phyloP scores from a whole-genome alignment of 2,329 filamentous ascomycete species.

The Penicillium sp. region DNA sequence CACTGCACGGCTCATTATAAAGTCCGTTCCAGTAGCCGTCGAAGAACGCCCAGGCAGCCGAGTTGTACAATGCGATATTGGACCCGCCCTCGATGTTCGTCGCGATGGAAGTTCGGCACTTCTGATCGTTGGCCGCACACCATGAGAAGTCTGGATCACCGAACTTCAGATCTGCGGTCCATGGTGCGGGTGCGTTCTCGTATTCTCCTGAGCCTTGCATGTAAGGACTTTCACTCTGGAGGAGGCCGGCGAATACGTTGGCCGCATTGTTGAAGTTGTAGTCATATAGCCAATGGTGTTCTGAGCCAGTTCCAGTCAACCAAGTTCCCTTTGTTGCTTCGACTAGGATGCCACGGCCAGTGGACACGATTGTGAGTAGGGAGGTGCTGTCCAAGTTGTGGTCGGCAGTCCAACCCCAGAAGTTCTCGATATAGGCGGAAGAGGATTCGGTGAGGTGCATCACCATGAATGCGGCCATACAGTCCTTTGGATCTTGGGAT shows the following conservation, averaged over 20 bases:
- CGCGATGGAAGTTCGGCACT: slow-evolving; percentile 31
- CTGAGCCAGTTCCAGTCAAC: slow-evolving; percentile 48
- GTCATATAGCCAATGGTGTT: slow-evolving; percentile 51
- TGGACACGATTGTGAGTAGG: slow-evolving; percentile 32
- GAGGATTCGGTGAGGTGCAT: slow-evolving; percentile 52
- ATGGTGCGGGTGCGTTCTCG: slow-evolving; percentile 30
- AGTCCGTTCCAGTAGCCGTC: slow-evolving; percentile 28
- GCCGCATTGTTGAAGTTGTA: slow-evolving; percentile 47
- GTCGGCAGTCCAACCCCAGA: slow-evolving; percentile 52
- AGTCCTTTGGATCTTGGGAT: slow-evolving; percentile 36
- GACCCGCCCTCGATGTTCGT: slow-evolving; percentile 33
- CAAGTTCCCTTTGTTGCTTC: slow-evolving; percentile 45
- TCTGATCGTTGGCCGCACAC: slow-evolving; percentile 27
- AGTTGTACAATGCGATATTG: slow-evolving; percentile 32
- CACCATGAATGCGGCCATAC: slow-evolving; percentile 52
- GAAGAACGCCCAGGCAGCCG: slow-evolving; percentile 38
- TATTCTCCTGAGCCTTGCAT: slow-evolving; percentile 33
- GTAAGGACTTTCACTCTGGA: slow-evolving; percentile 38
- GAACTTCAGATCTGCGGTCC: slow-evolving; percentile 22
- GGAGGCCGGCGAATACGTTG: slow-evolving; percentile 43
- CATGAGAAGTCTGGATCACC: slow-evolving; percentile 35
- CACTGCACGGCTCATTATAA: slow-evolving; percentile 31
- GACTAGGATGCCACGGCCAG: slow-evolving; percentile 43
- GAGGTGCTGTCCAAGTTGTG: slow-evolving; percentile 49
- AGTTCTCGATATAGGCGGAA: slow-evolving; percentile 57